Evolutionary conservation across 805 yeast species (phyloP).

Genomic region (Kregervanrija fluxuum): DNA sequence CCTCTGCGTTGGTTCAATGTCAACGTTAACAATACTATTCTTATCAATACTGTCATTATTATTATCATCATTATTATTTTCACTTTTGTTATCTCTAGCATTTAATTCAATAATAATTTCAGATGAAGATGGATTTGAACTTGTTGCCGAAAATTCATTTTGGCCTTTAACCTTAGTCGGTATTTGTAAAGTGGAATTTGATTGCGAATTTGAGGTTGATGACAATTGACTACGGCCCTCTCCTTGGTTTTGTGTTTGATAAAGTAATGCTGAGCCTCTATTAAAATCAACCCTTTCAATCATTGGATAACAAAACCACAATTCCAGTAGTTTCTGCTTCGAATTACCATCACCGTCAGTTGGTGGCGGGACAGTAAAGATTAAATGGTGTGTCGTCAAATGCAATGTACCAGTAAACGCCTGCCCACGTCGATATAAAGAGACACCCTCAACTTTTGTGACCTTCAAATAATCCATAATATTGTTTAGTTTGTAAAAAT

Average conservation of each 20-base stretch:
- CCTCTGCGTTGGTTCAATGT: slow-evolving; percentile 6
- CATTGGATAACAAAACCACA: slow-evolving; percentile 90
- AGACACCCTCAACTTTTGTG: slow-evolving; percentile 39
- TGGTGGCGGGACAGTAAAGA: slow-evolving; percentile 37
- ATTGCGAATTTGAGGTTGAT: too few relatives aligned
- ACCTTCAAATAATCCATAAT: slow-evolving; percentile 52
- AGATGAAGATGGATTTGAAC: slow-evolving; percentile 1
- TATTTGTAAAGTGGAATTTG: too few relatives aligned
- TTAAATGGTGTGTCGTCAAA: slow-evolving; percentile 69
- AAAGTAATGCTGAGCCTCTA: slow-evolving; percentile 41
- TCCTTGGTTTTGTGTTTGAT: background rate
- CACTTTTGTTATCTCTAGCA: too few relatives aligned
- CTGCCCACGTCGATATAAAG: slow-evolving; percentile 51
- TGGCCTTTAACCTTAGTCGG: too few relatives aligned
- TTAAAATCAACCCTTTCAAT: slow-evolving; percentile 55
- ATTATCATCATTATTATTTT: background rate
- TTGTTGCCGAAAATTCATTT: background rate
- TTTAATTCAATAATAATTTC: slow-evolving; percentile 11
- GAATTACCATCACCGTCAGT: slow-evolving; percentile 1
- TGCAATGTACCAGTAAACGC: slow-evolving; percentile 54
- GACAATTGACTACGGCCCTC: too few relatives aligned
- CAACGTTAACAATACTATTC: background rate
- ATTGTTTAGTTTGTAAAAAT: background rate
- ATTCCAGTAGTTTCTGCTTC: slow-evolving; percentile 41
- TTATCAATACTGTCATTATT: background rate